Conservation (phyloP, 2,329 filamentous ascomycete genomes). For the Bipolaris oryzae region DNA sequence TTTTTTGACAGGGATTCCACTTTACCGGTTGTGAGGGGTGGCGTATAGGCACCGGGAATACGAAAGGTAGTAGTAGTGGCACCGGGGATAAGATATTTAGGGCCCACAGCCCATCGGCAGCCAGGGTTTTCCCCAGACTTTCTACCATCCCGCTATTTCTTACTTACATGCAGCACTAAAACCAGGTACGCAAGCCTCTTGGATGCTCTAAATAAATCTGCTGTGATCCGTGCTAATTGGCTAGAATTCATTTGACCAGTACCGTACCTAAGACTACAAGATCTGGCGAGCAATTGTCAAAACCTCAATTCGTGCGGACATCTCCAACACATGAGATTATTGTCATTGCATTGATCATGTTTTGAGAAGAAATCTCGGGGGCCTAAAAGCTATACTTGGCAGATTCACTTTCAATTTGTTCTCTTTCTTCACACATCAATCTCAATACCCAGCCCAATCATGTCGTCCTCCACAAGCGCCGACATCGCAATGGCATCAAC, state of each 20-base stretch:
- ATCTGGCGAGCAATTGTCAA: neutral
- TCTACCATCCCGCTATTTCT: neutral
- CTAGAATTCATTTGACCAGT: neutral
- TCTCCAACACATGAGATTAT: neutral
- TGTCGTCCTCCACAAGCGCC: neutral
- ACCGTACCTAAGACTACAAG: neutral
- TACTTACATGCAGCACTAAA: neutral
- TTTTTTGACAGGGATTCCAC: neutral
- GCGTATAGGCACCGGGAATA: neutral
- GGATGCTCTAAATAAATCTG: neutral
- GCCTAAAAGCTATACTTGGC: neutral
- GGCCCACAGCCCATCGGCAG: slow-evolving; percentile 3
- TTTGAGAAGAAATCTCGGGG: neutral
- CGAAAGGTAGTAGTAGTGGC: too few species aligned
- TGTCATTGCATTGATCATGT: neutral
- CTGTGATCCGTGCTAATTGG: neutral
- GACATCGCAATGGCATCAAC: neutral
- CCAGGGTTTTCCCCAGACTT: neutral
- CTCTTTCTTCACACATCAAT: neutral
- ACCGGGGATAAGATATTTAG: slow-evolving; percentile 3
- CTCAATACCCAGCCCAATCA: neutral
- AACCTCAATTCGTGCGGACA: neutral
- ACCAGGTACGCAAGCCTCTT: neutral
- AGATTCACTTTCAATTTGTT: neutral
- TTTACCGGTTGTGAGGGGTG: neutral